Percentiles rank a stretch among this genome's conserved stretches.
Evolutionary conservation across 495 filamentous ascomycete genomes (phyloP).

Genomic region (Oleoguttula mirabilis): DNA sequence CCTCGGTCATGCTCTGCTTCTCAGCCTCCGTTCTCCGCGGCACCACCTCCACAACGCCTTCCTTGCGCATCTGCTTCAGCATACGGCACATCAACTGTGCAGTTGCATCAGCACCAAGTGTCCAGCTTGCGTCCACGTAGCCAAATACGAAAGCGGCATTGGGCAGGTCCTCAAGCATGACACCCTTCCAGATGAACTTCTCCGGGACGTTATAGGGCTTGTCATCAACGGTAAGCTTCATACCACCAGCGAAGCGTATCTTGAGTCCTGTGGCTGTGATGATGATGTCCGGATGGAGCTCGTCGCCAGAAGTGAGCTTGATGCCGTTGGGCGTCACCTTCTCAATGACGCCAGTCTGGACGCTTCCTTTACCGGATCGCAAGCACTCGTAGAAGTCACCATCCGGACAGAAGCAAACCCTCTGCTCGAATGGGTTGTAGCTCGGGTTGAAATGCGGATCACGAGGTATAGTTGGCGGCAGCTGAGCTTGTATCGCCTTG

Average conservation of each 20-base stretch:
- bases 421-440: conserved; percentile 66
- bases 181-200: conserved; percentile 45
- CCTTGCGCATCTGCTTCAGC: conserved; percentile 33
- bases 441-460: conserved; percentile 59
- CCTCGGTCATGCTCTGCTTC: conserved; percentile 25
- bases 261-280: conserved; percentile 63
- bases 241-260: conserved; percentile 41
- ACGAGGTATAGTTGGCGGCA: conserved; percentile 43
- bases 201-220: conserved; percentile 34
- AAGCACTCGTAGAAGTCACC: conserved; percentile 61
- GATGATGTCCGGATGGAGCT: conserved; percentile 56
- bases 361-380: conserved; percentile 41
- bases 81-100: conserved; percentile 37
- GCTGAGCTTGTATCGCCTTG: conserved; percentile 31
- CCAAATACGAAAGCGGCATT: conserved; percentile 46
- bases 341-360: conserved; percentile 61
- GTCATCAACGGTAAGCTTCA: conserved; percentile 44
- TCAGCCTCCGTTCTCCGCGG: conserved; percentile 22
- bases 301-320: conserved; percentile 41
- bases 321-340: conserved; percentile 49
- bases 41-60: conserved; percentile 28
- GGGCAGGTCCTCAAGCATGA: conserved; percentile 49
- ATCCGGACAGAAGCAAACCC: conserved; percentile 57
- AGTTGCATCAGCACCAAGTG: conserved; percentile 45
- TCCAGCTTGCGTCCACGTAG: conserved; percentile 49